These are phyloP conservation scores for Fusarium penzigii DNA, from an alignment of 2,329 filamentous ascomycete genomes.

Conservation along the genomic window DNA sequence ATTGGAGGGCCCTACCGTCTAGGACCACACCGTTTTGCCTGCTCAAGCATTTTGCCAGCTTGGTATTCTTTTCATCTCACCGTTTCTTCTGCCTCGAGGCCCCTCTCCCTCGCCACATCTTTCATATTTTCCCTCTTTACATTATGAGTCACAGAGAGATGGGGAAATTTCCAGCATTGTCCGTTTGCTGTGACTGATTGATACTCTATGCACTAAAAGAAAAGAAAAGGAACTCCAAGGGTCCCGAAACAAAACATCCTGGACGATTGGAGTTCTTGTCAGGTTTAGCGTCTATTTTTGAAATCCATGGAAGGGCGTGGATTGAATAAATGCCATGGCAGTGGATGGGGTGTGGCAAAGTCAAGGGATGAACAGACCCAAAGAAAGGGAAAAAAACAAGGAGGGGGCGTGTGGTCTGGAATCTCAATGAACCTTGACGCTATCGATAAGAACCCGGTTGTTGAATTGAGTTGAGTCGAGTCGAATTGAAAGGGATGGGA, in stretches of 20 bases:
- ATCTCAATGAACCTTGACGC: not conserved
- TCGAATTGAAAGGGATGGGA: not conserved
- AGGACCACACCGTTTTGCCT: not conserved
- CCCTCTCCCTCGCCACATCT: not conserved
- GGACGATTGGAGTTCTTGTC: not conserved
- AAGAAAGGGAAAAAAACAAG: not conserved
- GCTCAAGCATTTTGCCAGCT: not conserved
- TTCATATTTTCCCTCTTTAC: not conserved
- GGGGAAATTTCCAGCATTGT: not conserved
- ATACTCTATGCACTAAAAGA: not conserved
- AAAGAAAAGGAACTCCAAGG: not conserved
- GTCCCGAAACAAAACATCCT: not conserved
- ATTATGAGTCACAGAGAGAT: not conserved
- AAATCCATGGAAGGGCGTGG: too few relatives aligned
- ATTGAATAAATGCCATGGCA: not conserved
- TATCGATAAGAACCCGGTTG: not conserved
- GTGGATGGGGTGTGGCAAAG: not conserved
- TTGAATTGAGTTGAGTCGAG: too few relatives aligned
- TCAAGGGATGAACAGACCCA: not conserved
- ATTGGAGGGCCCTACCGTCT: not conserved
- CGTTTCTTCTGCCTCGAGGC: not conserved
- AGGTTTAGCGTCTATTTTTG: not conserved
- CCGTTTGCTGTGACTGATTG: not conserved
- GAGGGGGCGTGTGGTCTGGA: not conserved
- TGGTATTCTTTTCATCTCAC: not conserved